Conservation (phyloP, 129 eudicot genomes). For the Arctium minus region DNA sequence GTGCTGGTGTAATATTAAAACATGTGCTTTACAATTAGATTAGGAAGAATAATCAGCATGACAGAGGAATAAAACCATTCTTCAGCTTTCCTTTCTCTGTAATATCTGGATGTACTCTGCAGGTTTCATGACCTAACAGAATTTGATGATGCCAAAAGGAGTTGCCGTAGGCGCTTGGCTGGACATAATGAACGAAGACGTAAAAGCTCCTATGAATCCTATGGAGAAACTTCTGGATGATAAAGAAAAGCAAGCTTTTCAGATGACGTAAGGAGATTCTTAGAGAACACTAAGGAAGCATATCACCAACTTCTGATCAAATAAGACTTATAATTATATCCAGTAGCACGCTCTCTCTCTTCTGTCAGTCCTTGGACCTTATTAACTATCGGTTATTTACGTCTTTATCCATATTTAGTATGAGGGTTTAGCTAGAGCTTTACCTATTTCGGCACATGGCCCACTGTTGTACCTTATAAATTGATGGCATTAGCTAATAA, state of each 20-base stretch:
- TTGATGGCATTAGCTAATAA: background rate
- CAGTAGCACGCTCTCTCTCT: conserved; percentile 65
- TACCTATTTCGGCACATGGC: background rate
- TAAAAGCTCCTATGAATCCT: conserved; percentile 57
- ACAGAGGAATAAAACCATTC: background rate
- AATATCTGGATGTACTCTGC: conserved; percentile 11
- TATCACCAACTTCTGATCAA: background rate
- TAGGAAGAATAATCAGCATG: background rate
- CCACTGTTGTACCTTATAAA: background rate
- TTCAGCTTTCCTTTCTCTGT: background rate
- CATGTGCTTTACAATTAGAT: background rate
- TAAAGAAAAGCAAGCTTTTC: background rate
- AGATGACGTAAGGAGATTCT: background rate
- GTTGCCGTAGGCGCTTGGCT: conserved; percentile 86
- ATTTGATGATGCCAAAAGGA: conserved; percentile 86
- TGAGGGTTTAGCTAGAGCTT: background rate
- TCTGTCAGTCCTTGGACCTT: conserved; percentile 40
- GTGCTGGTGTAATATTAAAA: background rate
- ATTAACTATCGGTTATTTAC: background rate
- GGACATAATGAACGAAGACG: conserved; percentile 93
- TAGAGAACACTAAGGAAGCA: background rate
- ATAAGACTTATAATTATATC: conserved; percentile 14
- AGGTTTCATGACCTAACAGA: conserved; percentile 87
- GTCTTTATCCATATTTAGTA: background rate
- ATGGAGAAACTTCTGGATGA: conserved; percentile 52